Evolutionary conservation across 129 eudicot species (phyloP).

Genomic region (Lactuca sativa): DNA sequence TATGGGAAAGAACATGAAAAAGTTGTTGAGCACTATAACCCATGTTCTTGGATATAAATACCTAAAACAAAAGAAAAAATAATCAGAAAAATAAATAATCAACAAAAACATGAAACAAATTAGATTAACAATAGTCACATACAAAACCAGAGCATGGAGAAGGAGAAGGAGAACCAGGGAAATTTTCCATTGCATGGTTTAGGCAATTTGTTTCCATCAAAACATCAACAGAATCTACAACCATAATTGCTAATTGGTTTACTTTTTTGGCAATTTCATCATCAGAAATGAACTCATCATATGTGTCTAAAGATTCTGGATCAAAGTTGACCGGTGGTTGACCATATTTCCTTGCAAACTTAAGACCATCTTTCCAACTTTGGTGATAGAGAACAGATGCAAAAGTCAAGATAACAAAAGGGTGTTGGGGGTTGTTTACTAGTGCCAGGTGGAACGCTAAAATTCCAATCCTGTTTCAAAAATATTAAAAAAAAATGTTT

Average conservation of each 20-base stretch:
- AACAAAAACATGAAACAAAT: background rate
- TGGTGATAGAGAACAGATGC: conserved; percentile 66
- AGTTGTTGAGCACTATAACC: conserved; percentile 23
- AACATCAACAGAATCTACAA: conserved; percentile 43
- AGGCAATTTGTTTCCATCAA: conserved; percentile 41
- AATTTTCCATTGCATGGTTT: conserved; percentile 39
- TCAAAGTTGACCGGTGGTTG: conserved; percentile 27
- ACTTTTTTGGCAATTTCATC: conserved; percentile 59
- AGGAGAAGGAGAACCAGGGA: conserved; percentile 35
- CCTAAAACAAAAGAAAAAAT: conserved; percentile 37
- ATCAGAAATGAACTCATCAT: conserved; percentile 44
- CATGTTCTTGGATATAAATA: conserved; percentile 47
- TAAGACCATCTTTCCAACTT: conserved; percentile 54
- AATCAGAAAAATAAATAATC: conserved; percentile 10
- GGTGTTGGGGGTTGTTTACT: conserved; percentile 62
- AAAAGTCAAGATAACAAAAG: conserved; percentile 61
- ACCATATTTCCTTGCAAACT: conserved; percentile 54
- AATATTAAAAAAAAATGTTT: conserved; percentile 6
- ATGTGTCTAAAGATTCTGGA: conserved; percentile 53
- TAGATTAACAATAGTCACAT: conserved; percentile 19
- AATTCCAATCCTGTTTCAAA: conserved; percentile 61
- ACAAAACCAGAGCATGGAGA: conserved; percentile 55
- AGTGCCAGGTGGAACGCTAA: conserved; percentile 72
- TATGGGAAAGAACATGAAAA: conserved; percentile 29
- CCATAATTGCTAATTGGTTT: conserved; percentile 38